Evolutionary conservation across 2,329 filamentous ascomycete genomes (phyloP).

Genomic region (Colletotrichum lini): DNA sequence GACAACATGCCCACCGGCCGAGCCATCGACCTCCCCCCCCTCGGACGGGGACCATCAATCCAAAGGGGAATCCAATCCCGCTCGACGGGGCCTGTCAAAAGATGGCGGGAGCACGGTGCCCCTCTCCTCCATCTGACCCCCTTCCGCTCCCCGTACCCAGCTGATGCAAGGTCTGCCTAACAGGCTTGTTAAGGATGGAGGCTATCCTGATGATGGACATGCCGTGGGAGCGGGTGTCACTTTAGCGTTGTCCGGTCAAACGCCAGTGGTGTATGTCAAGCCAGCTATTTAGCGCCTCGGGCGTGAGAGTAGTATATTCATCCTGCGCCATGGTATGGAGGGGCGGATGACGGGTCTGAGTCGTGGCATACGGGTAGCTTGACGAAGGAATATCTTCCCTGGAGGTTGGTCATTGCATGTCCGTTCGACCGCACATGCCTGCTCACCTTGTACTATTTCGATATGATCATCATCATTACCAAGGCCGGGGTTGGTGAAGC

Average conservation of each 20-base stretch:
- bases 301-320: conserved; percentile 24
- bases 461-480: not conserved
- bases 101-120: conserved; percentile 9
- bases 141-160: conserved; percentile 35
- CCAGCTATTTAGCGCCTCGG: conserved; percentile 8
- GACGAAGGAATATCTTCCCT: not conserved
- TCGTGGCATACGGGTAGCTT: not conserved
- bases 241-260: conserved; percentile 9
- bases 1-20: not conserved
- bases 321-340: conserved; percentile 13
- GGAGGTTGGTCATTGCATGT: too few relatives aligned
- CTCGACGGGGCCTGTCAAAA: conserved; percentile 4
- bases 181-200: not conserved
- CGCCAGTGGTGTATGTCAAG: conserved; percentile 23
- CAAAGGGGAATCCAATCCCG: conserved; percentile 1
- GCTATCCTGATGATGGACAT: conserved; percentile 1
- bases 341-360: not conserved
- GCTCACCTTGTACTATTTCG: too few relatives aligned
- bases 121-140: not conserved
- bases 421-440: too few relatives aligned
- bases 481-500: not conserved
- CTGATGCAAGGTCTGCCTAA: not conserved
- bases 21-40: not conserved
- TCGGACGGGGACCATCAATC: conserved; percentile 19
- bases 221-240: not conserved